Conservation (phyloP, 768 basidiomycete species). For the Mycena pura region DNA sequence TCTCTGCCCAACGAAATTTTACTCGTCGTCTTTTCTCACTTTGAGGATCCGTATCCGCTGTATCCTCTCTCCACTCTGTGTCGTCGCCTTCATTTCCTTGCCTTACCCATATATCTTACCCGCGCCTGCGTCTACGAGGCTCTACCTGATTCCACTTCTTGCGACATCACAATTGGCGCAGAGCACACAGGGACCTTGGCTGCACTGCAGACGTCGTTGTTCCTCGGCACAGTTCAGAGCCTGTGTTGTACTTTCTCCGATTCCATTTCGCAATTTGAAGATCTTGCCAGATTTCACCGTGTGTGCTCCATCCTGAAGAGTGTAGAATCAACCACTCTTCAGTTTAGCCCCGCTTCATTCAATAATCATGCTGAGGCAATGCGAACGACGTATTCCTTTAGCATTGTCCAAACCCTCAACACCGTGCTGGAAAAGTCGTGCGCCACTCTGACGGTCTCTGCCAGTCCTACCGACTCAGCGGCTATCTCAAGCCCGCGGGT, state of each 20-base stretch:
- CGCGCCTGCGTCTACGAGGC: constrained; percentile 7
- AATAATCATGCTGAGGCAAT: neutral
- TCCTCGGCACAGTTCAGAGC: constrained; percentile 6
- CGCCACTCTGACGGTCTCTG: constrained; percentile 6
- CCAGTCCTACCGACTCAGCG: neutral
- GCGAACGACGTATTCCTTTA: neutral
- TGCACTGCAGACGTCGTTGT: constrained; percentile 18
- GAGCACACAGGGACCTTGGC: neutral
- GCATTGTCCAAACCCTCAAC: constrained; percentile 6
- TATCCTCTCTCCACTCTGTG: constrained; percentile 21
- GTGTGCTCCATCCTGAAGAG: constrained; percentile 12
- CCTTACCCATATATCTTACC: constrained; percentile 17
- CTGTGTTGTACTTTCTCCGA: constrained; percentile 16
- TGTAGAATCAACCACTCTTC: constrained; percentile 7
- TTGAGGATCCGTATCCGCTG: constrained; percentile 14
- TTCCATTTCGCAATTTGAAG: neutral
- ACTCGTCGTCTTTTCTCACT: constrained; percentile 15
- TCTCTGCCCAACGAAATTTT: constrained; percentile 36
- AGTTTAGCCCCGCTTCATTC: neutral
- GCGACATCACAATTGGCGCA: constrained; percentile 10
- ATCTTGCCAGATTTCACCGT: constrained; percentile 12
- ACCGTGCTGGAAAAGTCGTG: constrained; percentile 21
- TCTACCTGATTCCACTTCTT: neutral
- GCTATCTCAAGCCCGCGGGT: neutral
- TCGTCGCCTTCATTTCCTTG: constrained; percentile 24